A percentile compares a stretch with the other conserved stretches of the same genome.
phyloP scores from a whole-genome alignment of 2,329 filamentous ascomycete genomes.

The Trichoderma aggressivum region DNA sequence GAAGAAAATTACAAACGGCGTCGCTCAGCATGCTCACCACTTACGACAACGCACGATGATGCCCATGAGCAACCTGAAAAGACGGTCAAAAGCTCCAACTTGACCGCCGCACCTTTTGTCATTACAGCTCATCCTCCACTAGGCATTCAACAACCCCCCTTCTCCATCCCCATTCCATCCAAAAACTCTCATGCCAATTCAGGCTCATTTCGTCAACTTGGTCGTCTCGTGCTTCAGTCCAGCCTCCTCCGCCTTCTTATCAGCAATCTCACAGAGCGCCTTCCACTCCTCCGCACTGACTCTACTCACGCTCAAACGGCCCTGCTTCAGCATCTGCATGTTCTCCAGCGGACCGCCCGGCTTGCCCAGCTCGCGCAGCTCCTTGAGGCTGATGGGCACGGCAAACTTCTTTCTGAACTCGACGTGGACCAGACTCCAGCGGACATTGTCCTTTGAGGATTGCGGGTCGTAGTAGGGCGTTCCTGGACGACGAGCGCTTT shows the following conservation, averaged over 20 bases:
- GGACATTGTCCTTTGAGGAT: slow-evolving; percentile 54
- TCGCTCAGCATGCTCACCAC: background rate
- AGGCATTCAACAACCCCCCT: background rate
- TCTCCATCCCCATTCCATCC: background rate
- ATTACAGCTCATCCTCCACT: background rate
- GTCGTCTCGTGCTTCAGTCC: slow-evolving; percentile 36
- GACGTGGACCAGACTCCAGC: slow-evolving; percentile 87
- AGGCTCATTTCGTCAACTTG: background rate
- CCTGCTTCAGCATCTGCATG: slow-evolving; percentile 81
- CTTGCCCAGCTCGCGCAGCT: slow-evolving; percentile 64
- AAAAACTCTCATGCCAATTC: background rate
- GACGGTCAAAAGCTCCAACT: background rate
- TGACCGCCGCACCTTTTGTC: background rate
- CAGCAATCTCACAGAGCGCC: slow-evolving; percentile 54
- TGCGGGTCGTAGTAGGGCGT: slow-evolving; percentile 79
- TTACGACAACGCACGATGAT: background rate
- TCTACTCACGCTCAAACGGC: slow-evolving; percentile 75
- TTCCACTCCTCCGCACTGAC: slow-evolving; percentile 65
- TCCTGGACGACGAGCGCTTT: slow-evolving; percentile 31
- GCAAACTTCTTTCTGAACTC: slow-evolving; percentile 80
- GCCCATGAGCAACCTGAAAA: background rate
- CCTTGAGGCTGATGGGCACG: slow-evolving; percentile 64
- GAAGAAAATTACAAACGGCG: background rate
- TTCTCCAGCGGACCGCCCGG: slow-evolving; percentile 57
- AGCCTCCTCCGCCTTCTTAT: slow-evolving; percentile 39